These are phyloP conservation scores for Mycena venus DNA, from an alignment of 768 basidiomycete species.

Conservation along the genomic window DNA sequence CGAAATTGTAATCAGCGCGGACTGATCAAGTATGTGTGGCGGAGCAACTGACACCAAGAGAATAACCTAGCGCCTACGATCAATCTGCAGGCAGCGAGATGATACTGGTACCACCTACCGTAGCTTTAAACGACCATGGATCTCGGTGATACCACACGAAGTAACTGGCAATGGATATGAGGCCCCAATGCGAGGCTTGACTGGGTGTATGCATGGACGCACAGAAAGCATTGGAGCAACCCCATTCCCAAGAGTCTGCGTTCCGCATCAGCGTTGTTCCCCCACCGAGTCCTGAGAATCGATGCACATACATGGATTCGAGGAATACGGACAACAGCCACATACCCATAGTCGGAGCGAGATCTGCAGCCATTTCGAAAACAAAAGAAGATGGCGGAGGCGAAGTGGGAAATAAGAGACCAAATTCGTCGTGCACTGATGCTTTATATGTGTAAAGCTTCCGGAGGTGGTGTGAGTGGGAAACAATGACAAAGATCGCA, in stretches of 20 bases:
- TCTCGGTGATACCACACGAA: conserved; percentile 16
- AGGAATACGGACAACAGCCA: neutral
- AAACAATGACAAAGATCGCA: too few relatives aligned
- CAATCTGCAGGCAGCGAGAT: neutral
- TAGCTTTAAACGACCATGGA: conserved; percentile 10
- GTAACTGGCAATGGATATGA: neutral
- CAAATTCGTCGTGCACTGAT: too few relatives aligned
- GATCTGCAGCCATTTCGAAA: neutral
- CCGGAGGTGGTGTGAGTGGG: too few relatives aligned
- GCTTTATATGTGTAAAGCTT: neutral
- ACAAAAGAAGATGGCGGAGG: neutral
- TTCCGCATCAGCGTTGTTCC: neutral
- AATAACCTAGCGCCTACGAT: neutral
- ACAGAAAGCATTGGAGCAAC: too few relatives aligned
- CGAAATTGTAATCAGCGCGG: neutral
- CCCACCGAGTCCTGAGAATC: neutral
- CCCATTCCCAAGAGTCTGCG: conserved; percentile 10
- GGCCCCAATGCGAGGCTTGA: neutral
- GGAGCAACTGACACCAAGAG: neutral
- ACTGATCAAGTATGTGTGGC: neutral
- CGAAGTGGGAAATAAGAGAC: neutral
- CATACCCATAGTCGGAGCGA: neutral
- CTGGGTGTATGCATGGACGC: too few relatives aligned
- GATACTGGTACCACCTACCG: neutral
- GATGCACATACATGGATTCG: neutral